Percentiles rank a stretch among this genome's conserved stretches.
Evolutionary conservation across 75 land plant species (phyloP).

Genomic region (Cupressus sempervirens): DNA sequence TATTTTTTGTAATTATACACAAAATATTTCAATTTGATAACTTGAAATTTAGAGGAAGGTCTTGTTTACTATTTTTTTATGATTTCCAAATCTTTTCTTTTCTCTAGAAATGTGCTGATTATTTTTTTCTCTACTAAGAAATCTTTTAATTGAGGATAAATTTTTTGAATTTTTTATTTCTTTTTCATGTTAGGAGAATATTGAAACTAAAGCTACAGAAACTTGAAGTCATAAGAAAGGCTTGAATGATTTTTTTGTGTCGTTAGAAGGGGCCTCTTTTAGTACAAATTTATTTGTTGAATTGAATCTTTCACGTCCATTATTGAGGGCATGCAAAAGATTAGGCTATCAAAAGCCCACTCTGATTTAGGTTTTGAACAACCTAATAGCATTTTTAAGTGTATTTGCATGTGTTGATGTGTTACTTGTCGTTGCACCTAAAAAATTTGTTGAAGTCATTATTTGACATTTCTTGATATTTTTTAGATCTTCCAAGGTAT

Average conservation of each 20-base stretch:
- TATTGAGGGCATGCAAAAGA: slow-evolving; percentile 84
- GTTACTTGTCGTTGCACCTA: background rate
- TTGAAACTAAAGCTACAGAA: slow-evolving; percentile 6
- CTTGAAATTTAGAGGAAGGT: background rate
- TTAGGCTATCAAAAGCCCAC: slow-evolving; percentile 91
- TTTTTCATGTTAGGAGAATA: background rate
- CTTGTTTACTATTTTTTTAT: background rate
- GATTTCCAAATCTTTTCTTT: background rate
- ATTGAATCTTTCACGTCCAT: slow-evolving; percentile 82
- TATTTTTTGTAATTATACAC: too few relatives aligned
- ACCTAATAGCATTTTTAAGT: background rate
- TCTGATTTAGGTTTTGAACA: slow-evolving; percentile 71
- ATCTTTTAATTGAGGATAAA: background rate
- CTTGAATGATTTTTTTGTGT: slow-evolving; percentile 44
- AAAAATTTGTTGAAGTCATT: background rate
- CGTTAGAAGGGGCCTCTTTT: slow-evolving; percentile 71
- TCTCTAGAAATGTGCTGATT: background rate
- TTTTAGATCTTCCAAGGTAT: background rate
- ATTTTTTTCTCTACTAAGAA: background rate
- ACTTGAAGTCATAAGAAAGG: slow-evolving; percentile 14
- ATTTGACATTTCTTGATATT: background rate
- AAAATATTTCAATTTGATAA: too few relatives aligned
- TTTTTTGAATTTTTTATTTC: background rate
- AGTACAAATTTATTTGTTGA: slow-evolving; percentile 84
- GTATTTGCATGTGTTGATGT: background rate